Percentiles rank a stretch among this genome's conserved stretches.
phyloP scores from a whole-genome alignment of 1,139 yeast species.

The Yamadazyma atmosphaerica region DNA sequence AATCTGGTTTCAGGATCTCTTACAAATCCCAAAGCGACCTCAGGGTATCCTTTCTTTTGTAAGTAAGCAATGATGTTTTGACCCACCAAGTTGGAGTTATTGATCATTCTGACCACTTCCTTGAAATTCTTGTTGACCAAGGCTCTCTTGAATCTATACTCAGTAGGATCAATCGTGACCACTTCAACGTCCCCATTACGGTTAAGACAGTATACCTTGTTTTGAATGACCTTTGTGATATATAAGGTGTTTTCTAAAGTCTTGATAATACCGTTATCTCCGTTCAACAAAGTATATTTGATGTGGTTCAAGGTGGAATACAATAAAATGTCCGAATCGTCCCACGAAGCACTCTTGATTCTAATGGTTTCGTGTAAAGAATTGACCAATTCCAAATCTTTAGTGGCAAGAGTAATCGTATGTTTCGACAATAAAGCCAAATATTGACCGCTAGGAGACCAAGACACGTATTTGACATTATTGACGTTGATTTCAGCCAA shows the following conservation, averaged over 20 bases:
- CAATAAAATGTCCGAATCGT: slow-evolving; percentile 85
- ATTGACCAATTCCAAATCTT: slow-evolving; percentile 73
- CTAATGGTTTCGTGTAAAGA: slow-evolving; percentile 96
- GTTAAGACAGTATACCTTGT: slow-evolving; percentile 74
- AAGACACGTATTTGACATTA: slow-evolving; percentile 82
- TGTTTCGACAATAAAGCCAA: slow-evolving; percentile 91
- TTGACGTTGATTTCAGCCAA: slow-evolving; percentile 70
- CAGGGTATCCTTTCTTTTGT: slow-evolving; percentile 95
- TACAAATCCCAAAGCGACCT: slow-evolving; percentile 91
- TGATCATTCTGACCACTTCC: slow-evolving; percentile 89
- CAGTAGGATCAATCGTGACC: slow-evolving; percentile 88
- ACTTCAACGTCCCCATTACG: slow-evolving; percentile 85
- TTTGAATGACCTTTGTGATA: slow-evolving; percentile 69
- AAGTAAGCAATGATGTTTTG: slow-evolving; percentile 94
- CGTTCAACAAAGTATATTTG: slow-evolving; percentile 89
- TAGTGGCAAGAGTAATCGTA: slow-evolving; percentile 84
- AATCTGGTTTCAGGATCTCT: slow-evolving; percentile 95
- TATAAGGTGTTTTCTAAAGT: slow-evolving; percentile 92
- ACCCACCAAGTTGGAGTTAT: slow-evolving; percentile 89
- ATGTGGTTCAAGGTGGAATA: slow-evolving; percentile 95
- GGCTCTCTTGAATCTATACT: slow-evolving; percentile 93
- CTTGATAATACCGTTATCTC: slow-evolving; percentile 92
- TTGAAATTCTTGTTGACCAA: slow-evolving; percentile 85
- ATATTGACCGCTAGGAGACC: slow-evolving; percentile 88
- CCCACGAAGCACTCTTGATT: slow-evolving; percentile 98